Base-by-base conservation (phyloP, 108 stramenopile genomes). In the Nitzschia sp. region DNA sequence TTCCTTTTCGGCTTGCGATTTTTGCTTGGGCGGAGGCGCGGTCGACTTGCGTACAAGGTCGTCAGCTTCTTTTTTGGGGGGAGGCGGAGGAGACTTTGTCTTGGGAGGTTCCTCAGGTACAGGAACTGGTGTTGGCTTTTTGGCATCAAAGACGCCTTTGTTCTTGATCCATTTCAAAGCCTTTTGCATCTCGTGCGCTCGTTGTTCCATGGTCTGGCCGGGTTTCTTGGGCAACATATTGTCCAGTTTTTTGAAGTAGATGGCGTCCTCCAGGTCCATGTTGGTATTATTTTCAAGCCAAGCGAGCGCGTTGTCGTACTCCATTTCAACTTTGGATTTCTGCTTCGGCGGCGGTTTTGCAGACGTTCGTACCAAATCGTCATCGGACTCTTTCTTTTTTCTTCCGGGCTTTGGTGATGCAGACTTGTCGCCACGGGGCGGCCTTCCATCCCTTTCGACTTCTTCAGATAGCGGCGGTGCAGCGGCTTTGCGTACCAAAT, bases 211-310 rank as follows among this genome's bases (percentile, higher is more conserved):
- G 17, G 26, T 70, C 34, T 70, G 58, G 3, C 29, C 3, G 25
- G 25, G 17, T 31, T 31, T 24, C 32, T 42, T 35, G 15, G 69
- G 69, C 24, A 70, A 28, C 15, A 47, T 70, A 1, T 70, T 70
- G 69, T 70, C 58, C 15, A 70, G 46, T 46, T 70, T 70, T 46
- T 70, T 59, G 69, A 70, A 70, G 11, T 76, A 48, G 1, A 24
- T 18, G 17, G 68, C 68, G 32, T 70, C 68, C 19, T 29, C 24
- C 13, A 70, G 26, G 3, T 4, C 27, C 1, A 4, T 25, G 28
- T 15, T 28, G 25, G 46, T 54, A 1, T 59, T 34, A 15, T 46
- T 48, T 1, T 47, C 38, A 5, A 70, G 29, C 42, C 36, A 70
- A 19, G 48, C 24, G 2, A 67, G 48, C 9, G 66, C 66, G 13